Base-by-base conservation (phyloP, 257 asterid genomes). In the Misopates orontium region DNA sequence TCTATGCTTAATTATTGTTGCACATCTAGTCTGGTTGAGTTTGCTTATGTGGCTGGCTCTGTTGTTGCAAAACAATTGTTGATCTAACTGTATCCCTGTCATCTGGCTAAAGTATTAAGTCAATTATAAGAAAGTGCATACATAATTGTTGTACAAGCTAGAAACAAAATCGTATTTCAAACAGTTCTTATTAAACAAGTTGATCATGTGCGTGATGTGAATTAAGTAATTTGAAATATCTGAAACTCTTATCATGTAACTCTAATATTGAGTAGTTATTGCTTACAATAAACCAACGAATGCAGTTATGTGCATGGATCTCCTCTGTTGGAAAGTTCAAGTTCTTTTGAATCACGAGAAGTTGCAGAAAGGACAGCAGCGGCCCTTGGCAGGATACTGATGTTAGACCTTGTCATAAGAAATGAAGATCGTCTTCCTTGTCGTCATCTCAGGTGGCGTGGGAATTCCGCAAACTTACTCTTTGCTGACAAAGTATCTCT, bases 371-470 rank as follows among this genome's bases (percentile, higher is more conserved):
- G 73, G 83, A 85, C 90, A 1, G 92, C 97, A 42, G 83, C 85
- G 60, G 93, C 96, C 53, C 96, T 90, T 53, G 97, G 99, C 58
- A 86, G 97, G 84, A 86, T 90, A 72, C 76, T 94, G 77, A 65
- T 94, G 88, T 71, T 94, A 82, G 99, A 90, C 85, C 97, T 94
- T 68, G 96, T 90, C 64, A 94, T 94, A 75, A 85, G 99, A 80
- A 94, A 94, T 53, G 99, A 94, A 75, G 99, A 94, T 64, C 85
- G 97, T 40, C 96, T 94, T 54, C 99, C 99, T 72, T 94, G 99
- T 77, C 96, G 92, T 73, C 92, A 85, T 64, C 95, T 94, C 48
- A 74, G 96, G 78, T 94, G 97, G 97, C 95, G 99, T 36, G 99
- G 99, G 60, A 94, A 94, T 80, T 72, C 80, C 17, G 95, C 97